Percentiles rank a stretch among this genome's conserved stretches.
phyloP scores from a whole-genome alignment of 495 filamentous ascomycete species.

The Extremus antarcticus region DNA sequence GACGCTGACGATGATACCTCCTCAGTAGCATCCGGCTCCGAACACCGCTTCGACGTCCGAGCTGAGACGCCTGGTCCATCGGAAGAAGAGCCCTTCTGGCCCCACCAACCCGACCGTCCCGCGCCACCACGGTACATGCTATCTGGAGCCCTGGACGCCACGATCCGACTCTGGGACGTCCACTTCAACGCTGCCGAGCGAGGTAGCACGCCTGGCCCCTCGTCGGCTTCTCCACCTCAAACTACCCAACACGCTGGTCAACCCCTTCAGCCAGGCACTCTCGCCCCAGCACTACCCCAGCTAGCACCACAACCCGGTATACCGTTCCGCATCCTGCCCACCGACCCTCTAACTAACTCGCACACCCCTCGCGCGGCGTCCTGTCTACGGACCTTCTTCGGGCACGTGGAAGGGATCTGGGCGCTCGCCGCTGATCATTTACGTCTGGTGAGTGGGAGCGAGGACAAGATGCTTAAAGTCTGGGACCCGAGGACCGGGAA shows the following conservation, averaged over 20 bases:
- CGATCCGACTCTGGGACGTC: conserved; percentile 89
- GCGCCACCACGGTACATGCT: conserved; percentile 80
- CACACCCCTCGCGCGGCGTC: conserved; percentile 43
- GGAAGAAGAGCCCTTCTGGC: conserved; percentile 34
- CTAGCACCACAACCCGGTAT: not conserved
- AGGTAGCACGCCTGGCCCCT: not conserved
- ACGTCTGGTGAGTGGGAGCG: conserved; percentile 74
- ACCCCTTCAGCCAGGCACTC: not conserved
- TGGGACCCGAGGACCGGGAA: conserved; percentile 90
- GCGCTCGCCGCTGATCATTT: conserved; percentile 84
- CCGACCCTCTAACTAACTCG: conserved; percentile 19
- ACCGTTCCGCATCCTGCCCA: conserved; percentile 11
- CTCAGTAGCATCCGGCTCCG: conserved; percentile 11
- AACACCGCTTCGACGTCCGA: not conserved
- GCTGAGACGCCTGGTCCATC: not conserved
- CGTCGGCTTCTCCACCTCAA: not conserved
- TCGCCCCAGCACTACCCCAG: not conserved
- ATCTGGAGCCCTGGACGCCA: conserved; percentile 79
- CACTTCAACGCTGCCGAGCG: conserved; percentile 45
- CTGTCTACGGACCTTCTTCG: conserved; percentile 86
- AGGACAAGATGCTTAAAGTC: conserved; percentile 92
- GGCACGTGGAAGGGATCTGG: conserved; percentile 94
- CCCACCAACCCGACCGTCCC: conserved; percentile 44
- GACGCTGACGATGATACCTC: conserved; percentile 16
- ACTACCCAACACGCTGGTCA: not conserved